Conservation (phyloP, 2,329 filamentous ascomycete species). For the Calycina herbarum region DNA sequence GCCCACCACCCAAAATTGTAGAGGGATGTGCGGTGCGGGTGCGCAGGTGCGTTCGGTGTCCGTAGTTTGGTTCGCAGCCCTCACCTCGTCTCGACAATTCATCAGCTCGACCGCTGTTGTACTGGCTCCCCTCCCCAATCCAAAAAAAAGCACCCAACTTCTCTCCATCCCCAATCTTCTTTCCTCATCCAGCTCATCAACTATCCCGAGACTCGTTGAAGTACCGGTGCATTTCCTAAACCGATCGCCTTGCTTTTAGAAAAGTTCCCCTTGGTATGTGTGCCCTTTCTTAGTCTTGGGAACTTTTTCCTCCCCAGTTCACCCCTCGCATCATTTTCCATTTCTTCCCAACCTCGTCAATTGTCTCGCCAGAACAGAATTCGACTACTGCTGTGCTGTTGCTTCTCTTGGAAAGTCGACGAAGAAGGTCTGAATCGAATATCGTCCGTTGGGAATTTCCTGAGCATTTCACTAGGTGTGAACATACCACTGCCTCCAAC, state of each 20-base stretch:
- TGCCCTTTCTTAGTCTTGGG: not conserved
- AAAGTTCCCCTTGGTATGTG: conserved; percentile 8
- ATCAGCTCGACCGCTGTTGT: conserved; percentile 14
- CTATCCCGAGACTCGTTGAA: conserved; percentile 6
- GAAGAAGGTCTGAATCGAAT: not conserved
- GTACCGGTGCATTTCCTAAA: not conserved
- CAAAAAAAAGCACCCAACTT: not conserved
- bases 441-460: not conserved
- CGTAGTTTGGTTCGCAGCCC: not conserved
- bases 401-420: not conserved
- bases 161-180: not conserved
- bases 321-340: conserved; percentile 4
- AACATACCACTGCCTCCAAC: not conserved
- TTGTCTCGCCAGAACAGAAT: not conserved
- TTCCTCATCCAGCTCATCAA: not conserved
- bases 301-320: conserved; percentile 2
- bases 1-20: conserved; percentile 7
- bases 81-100: not conserved
- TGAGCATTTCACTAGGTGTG: conserved; percentile 1
- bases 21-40: not conserved
- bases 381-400: not conserved
- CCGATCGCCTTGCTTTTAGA: conserved; percentile 7
- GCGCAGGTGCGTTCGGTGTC: conserved; percentile 9
- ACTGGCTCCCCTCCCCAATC: not conserved
- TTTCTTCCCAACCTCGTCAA: not conserved